Evolutionary conservation across 73 alveolate genomes (phyloP), one percentile per base, ranked within the genome.

Genomic region (Paramecium biaurelia): DNA sequence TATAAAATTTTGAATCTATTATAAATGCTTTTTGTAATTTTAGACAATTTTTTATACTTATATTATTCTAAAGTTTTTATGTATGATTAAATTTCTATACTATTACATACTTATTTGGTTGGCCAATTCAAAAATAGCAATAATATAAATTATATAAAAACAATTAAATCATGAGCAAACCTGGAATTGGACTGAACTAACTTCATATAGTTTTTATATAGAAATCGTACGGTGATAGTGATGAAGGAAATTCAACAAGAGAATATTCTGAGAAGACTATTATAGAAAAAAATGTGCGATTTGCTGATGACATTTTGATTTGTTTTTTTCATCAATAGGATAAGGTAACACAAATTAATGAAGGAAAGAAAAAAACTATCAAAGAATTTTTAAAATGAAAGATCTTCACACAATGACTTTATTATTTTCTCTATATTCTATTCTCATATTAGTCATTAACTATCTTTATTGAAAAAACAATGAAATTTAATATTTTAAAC

Each of bases 131-230:
- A 53, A 47, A 18, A 53, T 53, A 53, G 68, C 30, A 53, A 53
- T 53, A 15, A 53, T 53, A 53, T 53, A 53, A 53, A 53, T 53
- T 53, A 53, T 1, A 53, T n/a, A 53, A 53, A 4, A 18, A 34
- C 68, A 53, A 53, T 53, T 53, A 53, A 53, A 53, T 53, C 68
- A 63, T 63, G 84, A 63, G 84, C 84, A 30, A 63, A 7, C 84
- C 84, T 12, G 84, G 84, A 26, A 63, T 63, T 23, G 84, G 84
- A 30, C 45, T 63, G 23, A 63, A 63, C 28, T 11, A 4, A 30
- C 26, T 63, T 63, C 84, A 63, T 5, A 30, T 63, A 11, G 84
- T 24, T 10, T 63, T 63, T 63, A 63, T 63, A 0, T n/a, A 63
- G 47, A 63, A 63, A 32, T 26, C 45, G 1, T 30, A 15, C 26